A percentile compares a stretch with the other conserved stretches of the same genome.
These are phyloP conservation scores for Myxozyma mucilagina DNA, from an alignment of 805 yeast genomes.

Conservation along the genomic window DNA sequence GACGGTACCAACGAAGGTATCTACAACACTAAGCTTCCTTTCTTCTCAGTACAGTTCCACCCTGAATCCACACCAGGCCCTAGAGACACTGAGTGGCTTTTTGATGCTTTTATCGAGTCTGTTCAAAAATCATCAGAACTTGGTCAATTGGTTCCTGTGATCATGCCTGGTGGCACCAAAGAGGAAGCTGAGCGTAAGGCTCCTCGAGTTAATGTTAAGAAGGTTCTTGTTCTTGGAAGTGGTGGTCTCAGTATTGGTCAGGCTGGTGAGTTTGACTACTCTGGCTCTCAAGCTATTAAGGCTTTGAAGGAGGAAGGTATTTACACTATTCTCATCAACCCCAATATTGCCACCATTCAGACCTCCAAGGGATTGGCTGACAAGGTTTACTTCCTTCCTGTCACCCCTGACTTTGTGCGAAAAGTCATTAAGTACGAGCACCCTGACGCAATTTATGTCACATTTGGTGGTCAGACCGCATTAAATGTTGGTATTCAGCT, in stretches of 20 bases:
- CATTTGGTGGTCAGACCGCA: conserved; percentile 99
- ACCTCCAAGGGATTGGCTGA: conserved; percentile 98
- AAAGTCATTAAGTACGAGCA: conserved; percentile 92
- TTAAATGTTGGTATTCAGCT: conserved; percentile 91
- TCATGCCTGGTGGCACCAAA: conserved; percentile 84
- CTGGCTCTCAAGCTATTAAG: conserved; percentile 98
- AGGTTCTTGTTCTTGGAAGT: conserved; percentile 91
- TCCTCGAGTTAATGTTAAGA: conserved; percentile 82
- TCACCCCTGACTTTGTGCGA: conserved; percentile 92
- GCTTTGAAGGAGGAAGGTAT: conserved; percentile 98
- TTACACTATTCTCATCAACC: conserved; percentile 92
- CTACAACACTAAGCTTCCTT: conserved; percentile 82
- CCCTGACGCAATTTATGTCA: conserved; percentile 95
- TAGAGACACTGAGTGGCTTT: conserved; percentile 95
- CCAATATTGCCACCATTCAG: conserved; percentile 97
- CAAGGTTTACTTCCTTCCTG: conserved; percentile 97
- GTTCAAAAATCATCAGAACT: conserved; percentile 55
- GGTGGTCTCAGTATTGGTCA: conserved; percentile 99
- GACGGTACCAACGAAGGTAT: conserved; percentile 99
- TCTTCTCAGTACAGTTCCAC: conserved; percentile 97
- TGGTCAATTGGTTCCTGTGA: conserved; percentile 65
- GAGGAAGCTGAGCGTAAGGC: conserved; percentile 73
- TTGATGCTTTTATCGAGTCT: conserved; percentile 85
- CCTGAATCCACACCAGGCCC: conserved; percentile 99
- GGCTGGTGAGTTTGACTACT: conserved; percentile 99